These are phyloP conservation scores for Sporodiniella umbellata DNA, from an alignment of 371 early-diverging fungal species.

Conservation along the genomic window DNA sequence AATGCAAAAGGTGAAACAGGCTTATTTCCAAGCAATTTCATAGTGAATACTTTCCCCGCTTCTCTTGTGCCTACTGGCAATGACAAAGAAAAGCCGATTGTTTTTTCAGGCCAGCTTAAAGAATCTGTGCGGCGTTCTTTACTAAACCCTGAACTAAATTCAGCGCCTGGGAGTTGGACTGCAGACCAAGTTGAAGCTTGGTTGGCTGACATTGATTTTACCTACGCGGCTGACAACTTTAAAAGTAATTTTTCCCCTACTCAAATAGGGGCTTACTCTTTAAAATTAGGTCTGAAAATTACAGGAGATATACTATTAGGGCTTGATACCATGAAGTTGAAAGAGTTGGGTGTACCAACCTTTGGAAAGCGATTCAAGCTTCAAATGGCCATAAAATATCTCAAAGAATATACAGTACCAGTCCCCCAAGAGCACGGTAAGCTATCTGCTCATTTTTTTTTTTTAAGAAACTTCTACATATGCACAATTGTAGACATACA, in stretches of 20 bases:
- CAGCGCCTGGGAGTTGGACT: constrained; percentile 46
- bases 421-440: constrained; percentile 5
- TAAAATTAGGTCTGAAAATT: constrained; percentile 62
- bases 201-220: constrained; percentile 58
- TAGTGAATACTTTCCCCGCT: background rate
- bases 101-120: background rate
- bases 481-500: too few species aligned
- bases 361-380: constrained; percentile 69
- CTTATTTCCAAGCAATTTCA: constrained; percentile 63
- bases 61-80: background rate
- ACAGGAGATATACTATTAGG: constrained; percentile 65
- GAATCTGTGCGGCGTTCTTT: constrained; percentile 8
- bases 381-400: constrained; percentile 54
- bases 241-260: constrained; percentile 35
- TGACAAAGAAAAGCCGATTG: background rate
- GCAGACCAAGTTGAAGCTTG: constrained; percentile 60
- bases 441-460: background rate
- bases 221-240: constrained; percentile 47
- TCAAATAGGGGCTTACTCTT: background rate
- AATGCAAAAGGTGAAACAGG: constrained; percentile 66
- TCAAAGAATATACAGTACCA: constrained; percentile 30
- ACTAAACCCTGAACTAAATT: constrained; percentile 6
- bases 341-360: constrained; percentile 63
- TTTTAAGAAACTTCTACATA: too few species aligned
- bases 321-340: constrained; percentile 57